Conservation (phyloP, 192 early-diverging fungal genomes). For the Gigaspora rosea region DNA sequence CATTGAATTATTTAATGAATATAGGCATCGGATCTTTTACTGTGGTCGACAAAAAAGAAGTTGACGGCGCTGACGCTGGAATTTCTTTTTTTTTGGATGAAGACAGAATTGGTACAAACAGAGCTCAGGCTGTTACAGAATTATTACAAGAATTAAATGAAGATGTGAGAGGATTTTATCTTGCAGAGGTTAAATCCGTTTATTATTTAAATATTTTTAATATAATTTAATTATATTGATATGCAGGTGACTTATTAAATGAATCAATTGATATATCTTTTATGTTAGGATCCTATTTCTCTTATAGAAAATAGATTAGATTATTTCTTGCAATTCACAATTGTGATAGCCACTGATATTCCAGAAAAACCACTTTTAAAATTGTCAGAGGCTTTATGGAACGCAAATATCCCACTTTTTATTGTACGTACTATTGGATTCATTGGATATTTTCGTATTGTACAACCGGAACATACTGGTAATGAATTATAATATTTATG, state of each 20-base stretch:
- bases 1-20: background rate
- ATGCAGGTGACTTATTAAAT: background rate
- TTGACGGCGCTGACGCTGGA: conserved; percentile 70
- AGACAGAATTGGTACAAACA: conserved; percentile 61
- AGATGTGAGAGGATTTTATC: conserved; percentile 67
- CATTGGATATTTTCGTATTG: conserved; percentile 70
- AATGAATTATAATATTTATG: conserved; percentile 35
- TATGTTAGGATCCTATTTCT: conserved; percentile 43
- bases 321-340: conserved; percentile 68
- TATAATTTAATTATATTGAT: background rate
- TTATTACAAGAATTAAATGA: conserved; percentile 87
- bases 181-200: conserved; percentile 55
- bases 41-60: conserved; percentile 73
- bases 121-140: conserved; percentile 62
- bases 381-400: conserved; percentile 67
- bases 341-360: conserved; percentile 77
- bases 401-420: conserved; percentile 64
- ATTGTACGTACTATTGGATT: conserved; percentile 75
- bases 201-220: background rate
- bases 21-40: conserved; percentile 88
- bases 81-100: conserved; percentile 92
- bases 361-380: conserved; percentile 53
- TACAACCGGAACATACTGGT: conserved; percentile 79
- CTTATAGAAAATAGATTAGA: conserved; percentile 51
- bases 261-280: background rate